Evolutionary conservation across 345 rosid genomes (phyloP).

Genomic region (Populus simonii): DNA sequence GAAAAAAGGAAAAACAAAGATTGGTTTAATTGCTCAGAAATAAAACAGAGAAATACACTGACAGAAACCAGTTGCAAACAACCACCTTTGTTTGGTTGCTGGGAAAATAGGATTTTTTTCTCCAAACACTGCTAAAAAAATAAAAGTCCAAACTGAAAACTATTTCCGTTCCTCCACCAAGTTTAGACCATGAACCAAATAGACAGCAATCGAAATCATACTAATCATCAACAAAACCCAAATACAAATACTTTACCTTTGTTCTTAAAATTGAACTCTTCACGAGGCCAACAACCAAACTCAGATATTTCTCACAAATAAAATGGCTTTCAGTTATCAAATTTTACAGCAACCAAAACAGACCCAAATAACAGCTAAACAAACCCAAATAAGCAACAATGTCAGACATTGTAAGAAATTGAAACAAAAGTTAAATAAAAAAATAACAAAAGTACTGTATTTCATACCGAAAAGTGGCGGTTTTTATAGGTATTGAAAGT

Average conservation of each 20-base stretch:
- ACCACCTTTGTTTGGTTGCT: not conserved
- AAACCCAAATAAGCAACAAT: not conserved
- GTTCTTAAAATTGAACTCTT: too few species aligned
- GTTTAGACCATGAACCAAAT: not conserved
- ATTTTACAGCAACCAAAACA: too few species aligned
- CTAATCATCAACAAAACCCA: too few species aligned
- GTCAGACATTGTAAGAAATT: not conserved
- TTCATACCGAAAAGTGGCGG: conserved; percentile 56
- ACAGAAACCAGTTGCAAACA: not conserved
- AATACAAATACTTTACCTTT: too few species aligned
- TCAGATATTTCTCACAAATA: too few species aligned
- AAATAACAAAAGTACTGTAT: conserved; percentile 19
- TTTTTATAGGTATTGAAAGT: conserved; percentile 75
- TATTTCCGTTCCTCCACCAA: not conserved
- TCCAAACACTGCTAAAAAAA: too few species aligned
- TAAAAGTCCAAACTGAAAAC: not conserved
- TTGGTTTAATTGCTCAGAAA: not conserved
- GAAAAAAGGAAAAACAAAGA: too few species aligned
- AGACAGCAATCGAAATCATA: too few species aligned
- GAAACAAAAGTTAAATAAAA: not conserved
- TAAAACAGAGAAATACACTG: not conserved
- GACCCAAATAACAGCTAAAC: too few species aligned
- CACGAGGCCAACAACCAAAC: too few species aligned
- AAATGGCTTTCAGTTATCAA: too few species aligned
- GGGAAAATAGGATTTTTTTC: not conserved